Percentiles rank a stretch among this genome's conserved stretches.
phyloP scores from a whole-genome alignment of 345 rosid species.

The Noccaea bulbosa region DNA sequence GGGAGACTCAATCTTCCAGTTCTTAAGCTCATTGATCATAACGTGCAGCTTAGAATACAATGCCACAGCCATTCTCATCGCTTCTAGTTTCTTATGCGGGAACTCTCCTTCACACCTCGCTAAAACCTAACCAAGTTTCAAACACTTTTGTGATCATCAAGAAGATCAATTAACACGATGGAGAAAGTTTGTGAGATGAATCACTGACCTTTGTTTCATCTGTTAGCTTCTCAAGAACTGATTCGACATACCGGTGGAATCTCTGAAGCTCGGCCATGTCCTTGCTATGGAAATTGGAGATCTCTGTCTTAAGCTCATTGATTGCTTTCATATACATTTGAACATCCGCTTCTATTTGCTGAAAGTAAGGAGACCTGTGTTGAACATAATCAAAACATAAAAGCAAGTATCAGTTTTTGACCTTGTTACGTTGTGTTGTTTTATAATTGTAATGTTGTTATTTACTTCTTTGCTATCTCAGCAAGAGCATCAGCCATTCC shows the following conservation, averaged over 20 bases:
- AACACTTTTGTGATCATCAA: constrained; percentile 7
- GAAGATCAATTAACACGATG: constrained; percentile 2
- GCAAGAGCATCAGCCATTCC: constrained; percentile 98
- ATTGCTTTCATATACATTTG: constrained; percentile 61
- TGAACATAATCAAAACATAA: constrained; percentile 9
- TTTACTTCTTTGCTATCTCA: constrained; percentile 81
- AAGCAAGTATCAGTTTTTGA: constrained; percentile 18
- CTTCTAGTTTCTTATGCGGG: constrained; percentile 78
- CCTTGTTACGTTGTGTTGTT: neutral
- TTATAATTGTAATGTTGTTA: neutral
- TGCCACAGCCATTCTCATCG: constrained; percentile 72
- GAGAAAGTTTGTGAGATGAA: constrained; percentile 13
- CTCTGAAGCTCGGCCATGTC: constrained; percentile 70
- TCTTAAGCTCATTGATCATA: constrained; percentile 59
- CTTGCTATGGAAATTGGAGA: constrained; percentile 61
- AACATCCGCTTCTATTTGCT: constrained; percentile 83
- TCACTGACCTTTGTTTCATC: constrained; percentile 85
- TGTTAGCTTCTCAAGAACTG: constrained; percentile 70
- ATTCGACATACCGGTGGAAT: constrained; percentile 71
- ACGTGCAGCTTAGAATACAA: constrained; percentile 59
- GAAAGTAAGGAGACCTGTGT: constrained; percentile 83
- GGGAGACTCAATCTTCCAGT: constrained; percentile 72
- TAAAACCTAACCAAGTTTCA: constrained; percentile 60
- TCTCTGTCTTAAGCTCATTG: constrained; percentile 56
- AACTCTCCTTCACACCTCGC: constrained; percentile 87